Evolutionary conservation across 352 stramenopile genomes (phyloP).

Genomic region (Phytophthora palmivora): DNA sequence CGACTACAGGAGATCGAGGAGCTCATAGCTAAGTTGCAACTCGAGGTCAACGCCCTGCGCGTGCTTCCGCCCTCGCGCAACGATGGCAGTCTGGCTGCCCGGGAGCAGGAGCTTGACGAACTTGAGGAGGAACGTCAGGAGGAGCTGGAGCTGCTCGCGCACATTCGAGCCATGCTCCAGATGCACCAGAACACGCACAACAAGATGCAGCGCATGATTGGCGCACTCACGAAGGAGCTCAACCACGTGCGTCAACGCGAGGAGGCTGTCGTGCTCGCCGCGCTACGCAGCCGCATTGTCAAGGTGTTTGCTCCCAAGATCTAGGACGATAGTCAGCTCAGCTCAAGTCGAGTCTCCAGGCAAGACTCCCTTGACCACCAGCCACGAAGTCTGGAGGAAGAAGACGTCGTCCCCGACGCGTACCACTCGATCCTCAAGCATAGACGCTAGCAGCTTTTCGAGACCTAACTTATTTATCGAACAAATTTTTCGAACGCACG

Average conservation of each 20-base stretch:
- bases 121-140: conserved; percentile 69
- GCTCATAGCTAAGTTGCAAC: conserved; percentile 57
- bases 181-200: conserved; percentile 47
- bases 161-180: conserved; percentile 59
- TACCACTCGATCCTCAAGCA: conserved; percentile 23
- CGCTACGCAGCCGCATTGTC: conserved; percentile 58
- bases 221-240: conserved; percentile 51
- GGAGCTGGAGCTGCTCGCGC: conserved; percentile 58
- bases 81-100: conserved; percentile 40
- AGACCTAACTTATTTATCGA: conserved; percentile 39
- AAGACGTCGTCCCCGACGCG: conserved; percentile 22
- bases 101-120: conserved; percentile 58
- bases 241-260: conserved; percentile 52
- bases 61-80: conserved; percentile 30
- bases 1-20: conserved; percentile 74
- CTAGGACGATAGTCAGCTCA: conserved; percentile 17
- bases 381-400: not conserved
- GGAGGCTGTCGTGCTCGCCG: conserved; percentile 55
- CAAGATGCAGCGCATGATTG: conserved; percentile 55
- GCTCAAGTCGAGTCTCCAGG: conserved; percentile 1
- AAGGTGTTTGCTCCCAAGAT: conserved; percentile 58
- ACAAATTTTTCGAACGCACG: conserved; percentile 25
- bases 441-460: conserved; percentile 23
- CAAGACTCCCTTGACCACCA: conserved; percentile 4
- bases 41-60: conserved; percentile 48